Base-by-base conservation (phyloP, 2,329 filamentous ascomycete genomes). In the Apiospora koreana region DNA sequence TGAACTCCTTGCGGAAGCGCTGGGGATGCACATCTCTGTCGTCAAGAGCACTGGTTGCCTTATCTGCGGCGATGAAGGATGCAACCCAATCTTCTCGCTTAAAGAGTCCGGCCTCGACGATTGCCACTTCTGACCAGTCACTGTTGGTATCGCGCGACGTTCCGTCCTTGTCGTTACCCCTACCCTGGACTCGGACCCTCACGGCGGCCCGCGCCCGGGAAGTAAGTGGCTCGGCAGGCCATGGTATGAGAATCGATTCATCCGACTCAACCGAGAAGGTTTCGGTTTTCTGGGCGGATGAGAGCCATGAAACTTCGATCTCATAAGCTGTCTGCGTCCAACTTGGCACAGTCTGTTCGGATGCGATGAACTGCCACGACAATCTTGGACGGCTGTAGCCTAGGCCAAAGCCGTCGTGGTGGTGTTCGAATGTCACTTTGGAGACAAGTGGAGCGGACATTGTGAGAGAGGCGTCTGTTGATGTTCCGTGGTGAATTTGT, bases 281-380 rank as follows among this genome's bases (percentile, higher is more conserved):
- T 25, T 75, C 71, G 69, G 50, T 8, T 48, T 31, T 1, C 65
- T 69, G 2, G 72, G 71, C 4, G 78, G 78, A 2, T 72, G 72
- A 50, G 2, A 28, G 50, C 25, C 50, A 31, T 2, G 18, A 25
- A 12, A 86, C 76, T 69, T 86, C 81, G 3, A 87, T 71, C 5
- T 84, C 83, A 58, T 86, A 86, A 9, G 79, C 75, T 7, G 74
- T 77, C 72, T 86, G 85, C 5, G 78, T 77, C 84, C 84, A 86
- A 71, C 83, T 75, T 21, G 50, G 28, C 2, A 35, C 25, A 10
- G 50, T 21, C 10, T 58, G 7, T 8, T 58, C 50, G 0, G 76
- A 62, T 9, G 77, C 79, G 8, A 79, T 75, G 64, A 86, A 85
- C 5, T 80, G 74, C 84, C 85, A 87, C 1, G 84, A 85, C 58